Evolutionary conservation across 179 eudicot species (phyloP), one percentile per base, ranked within the genome.

Genomic region (Gypsophila paniculata): DNA sequence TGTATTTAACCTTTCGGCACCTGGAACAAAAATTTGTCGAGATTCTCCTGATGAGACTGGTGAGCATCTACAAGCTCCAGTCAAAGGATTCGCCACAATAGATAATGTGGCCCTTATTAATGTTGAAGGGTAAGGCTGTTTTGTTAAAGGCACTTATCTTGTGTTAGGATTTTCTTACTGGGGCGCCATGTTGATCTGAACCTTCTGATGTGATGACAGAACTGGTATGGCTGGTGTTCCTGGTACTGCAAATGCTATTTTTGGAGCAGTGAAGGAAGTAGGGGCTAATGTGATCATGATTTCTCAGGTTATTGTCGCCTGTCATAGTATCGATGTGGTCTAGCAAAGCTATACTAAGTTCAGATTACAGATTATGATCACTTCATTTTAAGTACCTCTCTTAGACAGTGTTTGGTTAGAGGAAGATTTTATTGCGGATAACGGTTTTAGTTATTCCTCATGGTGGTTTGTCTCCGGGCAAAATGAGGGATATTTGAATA

Each of bases 201-300:
- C 70, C 48, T 62, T 74, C 25, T 67, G 23, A 75, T 68, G 39
- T 80, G 69, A 57, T 55, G 73, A 70, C 85, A 95, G 99, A 82
- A 95, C 99, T 78, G 99, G 99, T 78, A 93, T 95, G 96, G 93
- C 98, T 69, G 99, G 99, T 72, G 96, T 95, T 81, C 99, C 99
- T 80, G 99, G 99, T 80, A 93, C 98, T 70, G 91, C 99, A 38
- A 89, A 91, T 81, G 90, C 84, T 39, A 95, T 95, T 73, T 95
- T 95, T 77, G 82, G 88, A 76, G 96, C 90, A 0, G 99, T 90
- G 62, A 95, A 93, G 84, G 96, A 93, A 66, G 99, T 90, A 26
- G 96, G 96, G 68, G 99, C 99, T 76, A 95, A 95, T 83, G 99
- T 95, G 59, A 86, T 92, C 76, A 95, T 95, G 98, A 92, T 92